Base-by-base conservation (phyloP, 164 flowering plant species). In the Kalanchoe fedtschenkoi region DNA sequence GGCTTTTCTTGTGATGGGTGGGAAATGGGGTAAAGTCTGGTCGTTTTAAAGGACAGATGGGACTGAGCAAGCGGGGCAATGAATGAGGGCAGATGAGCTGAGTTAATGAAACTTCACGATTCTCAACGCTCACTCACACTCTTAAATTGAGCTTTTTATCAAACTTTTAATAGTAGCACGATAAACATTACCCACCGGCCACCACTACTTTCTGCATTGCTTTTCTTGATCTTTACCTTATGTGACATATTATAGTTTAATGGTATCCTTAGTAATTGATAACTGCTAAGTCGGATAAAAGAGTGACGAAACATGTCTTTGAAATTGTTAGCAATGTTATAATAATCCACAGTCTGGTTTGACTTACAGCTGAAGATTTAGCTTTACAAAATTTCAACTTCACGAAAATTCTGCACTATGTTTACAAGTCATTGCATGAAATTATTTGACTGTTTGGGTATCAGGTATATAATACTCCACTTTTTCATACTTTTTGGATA, bases 31-130 rank as follows among this genome's bases (percentile, higher is more conserved):
- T 24, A 58, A 58, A 58, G 41, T 21, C 28, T 16, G 24, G 42
- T 37, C 9, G 61, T 33, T 58, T 33, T 58, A 58, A 58, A 58
- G 61, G 61, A 28, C n/a, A 34, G 28, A 33, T 33, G 13, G 15
- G 41, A 28, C 13, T 21, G 41, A 58, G 61, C 34, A 58, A 34
- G 56, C 56, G 21, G 61, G 41, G 41, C 26, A 58, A 37, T 33
- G 38, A 24, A 58, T 37, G 61, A 58, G 61, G 61, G 38, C 61
- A 58, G 61, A 58, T 58, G 41, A 32, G 61, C 15, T 6, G 28
- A 58, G 28, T 58, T 33, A 58, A 58, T 58, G 61, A 58, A 58
- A 33, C 42, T 58, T 58, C 56, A 51, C 56, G 56, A 24, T 32
- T 24, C 56, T 58, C 61, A 58, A 58, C 61, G 42, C 61, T 58